These are phyloP conservation scores for Chrysoporthe puriensis DNA, from an alignment of 2,329 filamentous ascomycete species.

Conservation along the genomic window DNA sequence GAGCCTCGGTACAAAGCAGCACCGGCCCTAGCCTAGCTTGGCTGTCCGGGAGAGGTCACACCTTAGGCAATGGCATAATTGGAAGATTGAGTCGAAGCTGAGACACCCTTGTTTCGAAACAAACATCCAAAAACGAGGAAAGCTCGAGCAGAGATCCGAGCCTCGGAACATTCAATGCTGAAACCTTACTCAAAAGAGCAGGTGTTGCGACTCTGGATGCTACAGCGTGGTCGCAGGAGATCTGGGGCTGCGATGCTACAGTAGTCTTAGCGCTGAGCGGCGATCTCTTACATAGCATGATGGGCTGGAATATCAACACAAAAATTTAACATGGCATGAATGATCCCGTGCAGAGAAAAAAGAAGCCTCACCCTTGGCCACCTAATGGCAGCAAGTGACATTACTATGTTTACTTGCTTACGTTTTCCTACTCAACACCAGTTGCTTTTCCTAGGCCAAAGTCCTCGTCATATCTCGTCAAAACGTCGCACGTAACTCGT, in stretches of 20 bases:
- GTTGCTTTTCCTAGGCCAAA: neutral
- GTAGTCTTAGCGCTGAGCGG: too few relatives aligned
- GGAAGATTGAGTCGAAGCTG: neutral
- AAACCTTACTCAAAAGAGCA: neutral
- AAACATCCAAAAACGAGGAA: neutral
- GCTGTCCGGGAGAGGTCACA: neutral
- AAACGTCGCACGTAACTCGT: neutral
- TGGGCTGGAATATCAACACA: too few relatives aligned
- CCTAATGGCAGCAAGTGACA: neutral
- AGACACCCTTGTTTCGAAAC: neutral
- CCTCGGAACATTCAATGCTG: neutral
- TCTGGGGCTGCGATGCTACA: neutral
- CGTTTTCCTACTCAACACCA: neutral
- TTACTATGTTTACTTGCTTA: neutral
- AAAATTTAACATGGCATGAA: neutral
- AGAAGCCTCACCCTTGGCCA: neutral
- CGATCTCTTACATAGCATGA: neutral
- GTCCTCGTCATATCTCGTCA: neutral
- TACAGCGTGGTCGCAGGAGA: neutral
- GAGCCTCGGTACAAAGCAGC: neutral
- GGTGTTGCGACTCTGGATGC: neutral
- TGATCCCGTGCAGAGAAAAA: neutral
- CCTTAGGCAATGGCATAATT: neutral
- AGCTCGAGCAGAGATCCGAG: neutral
- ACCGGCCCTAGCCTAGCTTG: too few relatives aligned